Conservation (phyloP, 768 basidiomycete species). For the Calocybe gangraenosa region DNA sequence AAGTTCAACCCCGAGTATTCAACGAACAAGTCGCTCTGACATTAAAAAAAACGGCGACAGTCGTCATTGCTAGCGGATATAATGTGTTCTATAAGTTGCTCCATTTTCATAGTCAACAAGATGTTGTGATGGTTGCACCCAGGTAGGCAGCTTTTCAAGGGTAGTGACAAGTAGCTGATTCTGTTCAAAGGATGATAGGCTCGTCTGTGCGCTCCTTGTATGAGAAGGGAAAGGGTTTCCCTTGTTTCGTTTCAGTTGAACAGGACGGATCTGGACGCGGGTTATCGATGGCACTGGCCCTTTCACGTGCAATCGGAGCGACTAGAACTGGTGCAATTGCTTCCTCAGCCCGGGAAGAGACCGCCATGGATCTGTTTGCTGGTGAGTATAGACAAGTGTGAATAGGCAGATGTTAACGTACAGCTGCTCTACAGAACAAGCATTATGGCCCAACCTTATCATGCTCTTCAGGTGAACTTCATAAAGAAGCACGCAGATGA, state of each 20-base stretch:
- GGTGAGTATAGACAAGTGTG: slow-evolving; percentile 19
- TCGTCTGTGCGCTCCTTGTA: slow-evolving; percentile 61
- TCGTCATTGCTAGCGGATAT: slow-evolving; percentile 63
- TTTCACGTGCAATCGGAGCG: slow-evolving; percentile 56
- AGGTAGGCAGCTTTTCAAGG: slow-evolving; percentile 28
- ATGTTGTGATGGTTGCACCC: slow-evolving; percentile 66
- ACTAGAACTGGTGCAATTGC: slow-evolving; percentile 62
- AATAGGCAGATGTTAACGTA: too few relatives aligned
- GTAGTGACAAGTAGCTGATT: neutral
- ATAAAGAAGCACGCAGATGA: neutral
- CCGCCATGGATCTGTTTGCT: slow-evolving; percentile 61
- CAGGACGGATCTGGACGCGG: slow-evolving; percentile 54
- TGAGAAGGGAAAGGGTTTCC: slow-evolving; percentile 56
- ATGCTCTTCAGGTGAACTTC: slow-evolving; percentile 47
- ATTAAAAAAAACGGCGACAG: slow-evolving; percentile 42
- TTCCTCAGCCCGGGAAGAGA: slow-evolving; percentile 59
- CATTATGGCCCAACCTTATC: slow-evolving; percentile 65
- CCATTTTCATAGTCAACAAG: slow-evolving; percentile 46
- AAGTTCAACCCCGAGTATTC: slow-evolving; percentile 60
- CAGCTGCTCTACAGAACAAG: slow-evolving; percentile 40
- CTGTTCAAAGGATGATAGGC: slow-evolving; percentile 52
- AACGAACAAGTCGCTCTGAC: slow-evolving; percentile 48
- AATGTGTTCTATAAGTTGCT: slow-evolving; percentile 61
- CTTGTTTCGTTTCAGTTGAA: slow-evolving; percentile 62
- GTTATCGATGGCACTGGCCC: slow-evolving; percentile 41